Evolutionary conservation across 1,139 yeast genomes (phyloP), one percentile per base, ranked within the genome.

Genomic region (Maudiozyma humilis): DNA sequence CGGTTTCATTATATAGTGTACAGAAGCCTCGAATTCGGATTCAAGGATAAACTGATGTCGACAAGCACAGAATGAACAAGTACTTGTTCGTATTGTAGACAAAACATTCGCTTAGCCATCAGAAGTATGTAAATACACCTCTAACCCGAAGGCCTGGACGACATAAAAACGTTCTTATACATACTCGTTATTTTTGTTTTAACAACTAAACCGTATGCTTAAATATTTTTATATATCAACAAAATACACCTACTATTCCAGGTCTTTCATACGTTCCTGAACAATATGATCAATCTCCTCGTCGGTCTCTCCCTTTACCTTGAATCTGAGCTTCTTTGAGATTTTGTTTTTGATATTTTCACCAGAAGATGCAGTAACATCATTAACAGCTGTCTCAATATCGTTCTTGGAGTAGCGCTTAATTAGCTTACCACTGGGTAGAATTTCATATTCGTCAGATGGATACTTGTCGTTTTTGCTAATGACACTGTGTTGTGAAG

Each of bases 361-460:
- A 27, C 37, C 18, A n/a, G 4, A 20, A 3, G 29, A 23, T 7
- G 27, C 29, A 15, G 32, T 32, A 3, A 18, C 6, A 29, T 23
- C 38, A 17, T 18, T 16, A 15, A 25, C 38, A 8, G 14, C 27
- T 2, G 42, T 25, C n/a, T 36, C 40, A 4, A 29, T 38, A 4
- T 18, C 43, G n/a, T 15, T 38, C 20, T 16, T 47, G 34, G 60
- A 51, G 45, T 71, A 69, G 39, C 71, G 65, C 53, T 70, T 75
- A 37, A 75, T 73, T 42, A 73, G 62, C 53, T 79, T 79, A 15
- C 91, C 91, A 63, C 86, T 80, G 1, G 91, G 91, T 43, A 82
- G 64, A 29, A 77, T 64, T 53, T 82, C 89, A 45, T 68, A 73
- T 23, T 57, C 61, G 3, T 57, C 53, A 18, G 61, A 54, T 38